Percentiles rank a stretch among this genome's conserved stretches.
phyloP scores from a whole-genome alignment of 257 asterid species.

The Linderniella brevidens region DNA sequence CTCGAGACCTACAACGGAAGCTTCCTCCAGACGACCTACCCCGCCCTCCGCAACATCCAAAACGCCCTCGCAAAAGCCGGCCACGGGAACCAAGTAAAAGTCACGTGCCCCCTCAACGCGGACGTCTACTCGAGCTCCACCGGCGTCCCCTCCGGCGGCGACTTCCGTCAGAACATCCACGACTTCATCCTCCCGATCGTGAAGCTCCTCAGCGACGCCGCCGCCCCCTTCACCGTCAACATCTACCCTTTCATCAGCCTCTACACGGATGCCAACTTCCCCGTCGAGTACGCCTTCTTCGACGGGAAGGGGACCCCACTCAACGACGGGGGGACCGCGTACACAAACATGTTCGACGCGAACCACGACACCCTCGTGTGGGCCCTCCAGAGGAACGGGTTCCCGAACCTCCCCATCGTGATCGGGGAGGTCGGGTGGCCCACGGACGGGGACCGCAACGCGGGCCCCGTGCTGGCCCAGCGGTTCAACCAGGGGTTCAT shows the following conservation, averaged over 20 bases:
- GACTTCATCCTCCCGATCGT: slow-evolving; percentile 26
- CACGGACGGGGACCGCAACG: slow-evolving; percentile 60
- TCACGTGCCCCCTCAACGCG: slow-evolving; percentile 43
- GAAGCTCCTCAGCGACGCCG: slow-evolving; percentile 24
- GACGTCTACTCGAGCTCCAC: slow-evolving; percentile 27
- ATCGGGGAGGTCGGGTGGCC: slow-evolving; percentile 88
- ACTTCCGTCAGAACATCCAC: slow-evolving; percentile 38
- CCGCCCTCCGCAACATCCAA: slow-evolving; percentile 36
- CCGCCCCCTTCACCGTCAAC: slow-evolving; percentile 42
- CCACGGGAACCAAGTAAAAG: slow-evolving; percentile 29
- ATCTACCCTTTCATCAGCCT: slow-evolving; percentile 60
- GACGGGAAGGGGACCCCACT: slow-evolving; percentile 47
- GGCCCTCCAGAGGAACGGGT: slow-evolving; percentile 66
- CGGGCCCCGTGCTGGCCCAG: slow-evolving; percentile 33
- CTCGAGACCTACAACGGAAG: slow-evolving; percentile 41
- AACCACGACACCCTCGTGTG: slow-evolving; percentile 67
- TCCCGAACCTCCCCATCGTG: slow-evolving; percentile 37
- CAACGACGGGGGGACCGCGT: slow-evolving; percentile 43
- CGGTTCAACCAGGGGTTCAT: slow-evolving; percentile 70
- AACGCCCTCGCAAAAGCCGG: slow-evolving; percentile 29
- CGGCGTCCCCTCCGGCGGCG: slow-evolving; percentile 34
- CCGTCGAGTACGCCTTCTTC: slow-evolving; percentile 52
- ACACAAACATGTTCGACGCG: slow-evolving; percentile 72
- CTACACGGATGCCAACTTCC: slow-evolving; percentile 31
- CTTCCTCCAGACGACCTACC: slow-evolving; percentile 36